Base-by-base conservation (phyloP, 176 grass and related monocot species). In the Ensete ventricosum region DNA sequence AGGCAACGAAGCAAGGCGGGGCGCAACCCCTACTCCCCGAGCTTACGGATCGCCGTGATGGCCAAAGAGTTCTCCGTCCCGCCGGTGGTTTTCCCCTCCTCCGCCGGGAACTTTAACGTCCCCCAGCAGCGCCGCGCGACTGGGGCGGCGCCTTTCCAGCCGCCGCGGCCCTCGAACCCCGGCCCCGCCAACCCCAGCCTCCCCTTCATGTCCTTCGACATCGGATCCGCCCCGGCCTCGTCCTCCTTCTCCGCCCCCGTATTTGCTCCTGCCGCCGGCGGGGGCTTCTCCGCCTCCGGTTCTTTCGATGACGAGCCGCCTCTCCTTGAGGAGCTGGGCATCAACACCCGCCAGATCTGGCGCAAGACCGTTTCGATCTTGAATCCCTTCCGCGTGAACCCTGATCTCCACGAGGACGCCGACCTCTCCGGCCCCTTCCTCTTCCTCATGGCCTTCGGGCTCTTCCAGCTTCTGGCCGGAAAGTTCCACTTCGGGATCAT, bases 291-390 rank as follows among this genome's bases (percentile, higher is more conserved):
- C 59, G 73, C 77, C 17, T 81, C 85, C 21, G 76, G 80, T 49
- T 87, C 87, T 52, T 96, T 96, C 77, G 93, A 96, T 16, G 90
- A 96, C 81, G 90, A 92, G 78, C 87, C 83, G 29, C 90, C 93
- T 62, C 93, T 96, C 34, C 85, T 96, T 63, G 93, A 96, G 82
- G 93, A 96, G 83, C 93, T 96, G 48, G 93, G 93, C 79, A 96
- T 96, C 90, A 96, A 92, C 62, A 92, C 93, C 55, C 93, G 93
- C 74, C 93, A 92, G 93, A 96, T 96, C 87, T 92, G 90, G 93
- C 85, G 90, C 80, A 96, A 96, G 84, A 90, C 90, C 58, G 54
- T 81, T 69, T 92, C 93, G 76, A 96, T 96, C 78, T 87, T 96
- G 54, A 91, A 96, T 73, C 90, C 93, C 63, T 80, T 96, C 71